Evolutionary conservation across 257 asterid species (phyloP).

Genomic region (Cynanchum wilfordii): DNA sequence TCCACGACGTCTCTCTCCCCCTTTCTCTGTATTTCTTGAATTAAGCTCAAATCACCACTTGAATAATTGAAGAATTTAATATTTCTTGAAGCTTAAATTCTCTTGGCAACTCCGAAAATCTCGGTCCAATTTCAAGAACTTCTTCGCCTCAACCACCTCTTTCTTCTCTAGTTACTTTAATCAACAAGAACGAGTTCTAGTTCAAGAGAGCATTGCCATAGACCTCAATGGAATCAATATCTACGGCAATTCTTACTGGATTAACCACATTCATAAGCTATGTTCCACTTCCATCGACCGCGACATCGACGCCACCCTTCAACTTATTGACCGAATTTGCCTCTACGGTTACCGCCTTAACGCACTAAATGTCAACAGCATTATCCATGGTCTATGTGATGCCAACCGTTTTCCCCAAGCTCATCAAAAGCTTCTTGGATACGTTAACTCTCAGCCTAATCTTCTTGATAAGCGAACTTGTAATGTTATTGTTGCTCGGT

Average conservation of each 20-base stretch:
- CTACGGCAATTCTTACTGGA: conserved; percentile 41
- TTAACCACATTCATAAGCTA: conserved; percentile 56
- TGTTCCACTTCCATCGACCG: conserved; percentile 48
- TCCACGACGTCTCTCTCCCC: too few relatives aligned
- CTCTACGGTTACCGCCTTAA: conserved; percentile 55
- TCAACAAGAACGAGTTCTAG: conserved; percentile 14
- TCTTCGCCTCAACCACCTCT: conserved; percentile 19
- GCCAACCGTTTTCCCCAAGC: conserved; percentile 63
- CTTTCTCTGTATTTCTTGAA: too few relatives aligned
- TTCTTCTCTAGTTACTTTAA: conserved; percentile 16
- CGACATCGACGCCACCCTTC: conserved; percentile 54
- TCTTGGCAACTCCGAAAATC: conserved; percentile 25
- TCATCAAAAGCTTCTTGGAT: conserved; percentile 41
- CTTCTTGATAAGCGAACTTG: conserved; percentile 81
- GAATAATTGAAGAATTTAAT: background rate
- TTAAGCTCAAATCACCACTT: background rate
- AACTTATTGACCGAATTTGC: conserved; percentile 46
- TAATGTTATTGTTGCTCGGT: conserved; percentile 68
- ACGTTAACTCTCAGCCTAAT: conserved; percentile 26
- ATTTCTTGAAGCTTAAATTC: background rate
- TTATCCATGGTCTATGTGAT: conserved; percentile 65
- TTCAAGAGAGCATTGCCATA: background rate
- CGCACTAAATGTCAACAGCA: conserved; percentile 61
- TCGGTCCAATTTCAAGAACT: conserved; percentile 17
- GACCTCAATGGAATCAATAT: conserved; percentile 14